Conservation (phyloP, 345 rosid genomes). For the Mercurialis annua region DNA sequence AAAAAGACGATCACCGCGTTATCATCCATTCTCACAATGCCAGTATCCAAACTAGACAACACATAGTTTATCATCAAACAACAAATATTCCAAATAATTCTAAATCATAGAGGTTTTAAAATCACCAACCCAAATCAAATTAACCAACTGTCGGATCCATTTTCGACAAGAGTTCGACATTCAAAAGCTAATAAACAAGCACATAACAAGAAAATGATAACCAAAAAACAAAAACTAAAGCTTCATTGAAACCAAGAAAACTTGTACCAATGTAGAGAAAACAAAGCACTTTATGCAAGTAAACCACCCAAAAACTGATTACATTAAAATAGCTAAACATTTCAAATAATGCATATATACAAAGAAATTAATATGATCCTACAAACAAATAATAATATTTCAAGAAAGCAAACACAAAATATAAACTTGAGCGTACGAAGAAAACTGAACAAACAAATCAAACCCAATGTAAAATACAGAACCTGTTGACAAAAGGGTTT, state of each 20-base stretch:
- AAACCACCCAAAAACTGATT: slow-evolving; percentile 23
- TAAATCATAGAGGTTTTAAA: slow-evolving; percentile 7
- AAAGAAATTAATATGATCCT: slow-evolving; percentile 39
- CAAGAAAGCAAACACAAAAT: slow-evolving; percentile 15
- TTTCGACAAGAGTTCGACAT: slow-evolving; percentile 19
- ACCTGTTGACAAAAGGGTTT: slow-evolving; percentile 37
- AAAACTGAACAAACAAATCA: slow-evolving; percentile 32
- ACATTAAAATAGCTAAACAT: slow-evolving; percentile 34
- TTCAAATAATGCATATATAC: too few species aligned
- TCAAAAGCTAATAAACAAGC: slow-evolving; percentile 19
- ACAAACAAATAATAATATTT: slow-evolving; percentile 13
- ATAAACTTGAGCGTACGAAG: slow-evolving; percentile 13
- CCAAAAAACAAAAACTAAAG: slow-evolving; percentile 15
- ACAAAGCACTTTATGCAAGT: slow-evolving; percentile 21
- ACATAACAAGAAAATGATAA: slow-evolving; percentile 22
- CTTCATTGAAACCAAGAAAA: slow-evolving; percentile 21
- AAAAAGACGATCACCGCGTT: slow-evolving; percentile 13
- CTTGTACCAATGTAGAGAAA: slow-evolving; percentile 12
- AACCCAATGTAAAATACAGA: slow-evolving; percentile 36
- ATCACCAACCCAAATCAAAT: slow-evolving; percentile 25
- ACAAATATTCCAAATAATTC: slow-evolving; percentile 1
- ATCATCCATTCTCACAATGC: not conserved
- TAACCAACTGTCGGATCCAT: slow-evolving; percentile 28
- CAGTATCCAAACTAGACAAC: not conserved
- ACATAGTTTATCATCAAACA: slow-evolving; percentile 16